phyloP scores from a whole-genome alignment of 257 asterid species.

The Nicotiana obtusifolia region DNA sequence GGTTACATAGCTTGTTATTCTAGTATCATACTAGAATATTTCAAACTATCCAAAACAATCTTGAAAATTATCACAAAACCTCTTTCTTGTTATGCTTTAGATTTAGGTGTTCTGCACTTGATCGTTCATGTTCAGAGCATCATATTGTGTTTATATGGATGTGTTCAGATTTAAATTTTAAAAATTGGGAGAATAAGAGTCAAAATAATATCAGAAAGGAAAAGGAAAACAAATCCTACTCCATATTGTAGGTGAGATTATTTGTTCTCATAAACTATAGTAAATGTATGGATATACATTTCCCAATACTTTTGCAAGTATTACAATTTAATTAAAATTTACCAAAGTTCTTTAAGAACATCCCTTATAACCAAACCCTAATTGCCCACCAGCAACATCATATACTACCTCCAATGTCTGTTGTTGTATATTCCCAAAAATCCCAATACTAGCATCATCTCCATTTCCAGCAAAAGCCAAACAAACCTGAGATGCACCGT shows the following conservation, averaged over 20 bases:
- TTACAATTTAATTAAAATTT: background rate
- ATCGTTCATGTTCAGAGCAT: too few relatives aligned
- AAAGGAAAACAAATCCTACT: too few relatives aligned
- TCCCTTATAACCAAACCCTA: conserved; percentile 59
- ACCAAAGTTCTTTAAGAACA: conserved; percentile 24
- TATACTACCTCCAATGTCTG: conserved; percentile 58
- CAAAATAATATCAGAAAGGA: too few relatives aligned
- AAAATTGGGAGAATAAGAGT: too few relatives aligned
- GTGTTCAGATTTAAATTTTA: too few relatives aligned
- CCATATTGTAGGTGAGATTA: background rate
- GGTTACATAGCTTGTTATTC: too few relatives aligned
- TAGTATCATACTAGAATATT: too few relatives aligned
- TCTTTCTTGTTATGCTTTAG: too few relatives aligned
- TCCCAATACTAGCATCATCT: conserved; percentile 26
- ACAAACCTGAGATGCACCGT: conserved; percentile 26
- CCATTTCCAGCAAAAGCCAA: conserved; percentile 60
- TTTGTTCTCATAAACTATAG: background rate
- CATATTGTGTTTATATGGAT: too few relatives aligned
- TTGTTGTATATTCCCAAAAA: conserved; percentile 67
- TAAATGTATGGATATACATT: background rate
- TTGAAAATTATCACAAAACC: too few relatives aligned
- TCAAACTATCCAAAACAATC: too few relatives aligned
- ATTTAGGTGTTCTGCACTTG: too few relatives aligned
- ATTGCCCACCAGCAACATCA: conserved; percentile 61
- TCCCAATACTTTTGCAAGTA: background rate